Base-by-base conservation (phyloP, 2,329 filamentous ascomycete genomes). In the Rosellinia necatrix region DNA sequence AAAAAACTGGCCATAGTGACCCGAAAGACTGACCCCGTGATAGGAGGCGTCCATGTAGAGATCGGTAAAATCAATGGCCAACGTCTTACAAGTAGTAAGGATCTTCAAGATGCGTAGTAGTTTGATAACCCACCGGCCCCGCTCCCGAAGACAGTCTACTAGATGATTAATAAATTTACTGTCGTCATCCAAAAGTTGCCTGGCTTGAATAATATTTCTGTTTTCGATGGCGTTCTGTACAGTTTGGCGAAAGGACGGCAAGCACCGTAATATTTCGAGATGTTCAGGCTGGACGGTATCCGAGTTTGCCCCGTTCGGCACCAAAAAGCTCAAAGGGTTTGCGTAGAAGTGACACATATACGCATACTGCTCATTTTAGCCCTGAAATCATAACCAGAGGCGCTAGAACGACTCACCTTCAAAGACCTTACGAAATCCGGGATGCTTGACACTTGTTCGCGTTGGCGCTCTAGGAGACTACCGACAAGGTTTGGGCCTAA, bases 321-420 rank as follows among this genome's bases (percentile, higher is more conserved):
- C 71, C 29, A 93, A 78, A 3, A 91, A 71, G 58, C 86, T 90
- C 3, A 92, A 76, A 1, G 88, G 84, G 64, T 92, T 93, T 34
- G 88, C 88, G 64, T 91, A 93, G 67, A 90, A 93, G 69, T 92
- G 89, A 54, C 87, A 90, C 90, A 96, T 92, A 68, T 92, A 91
- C 1, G 87, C 85, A 72, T 93, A 94, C 82, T 91, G 70, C 10
- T 58, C 68, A 65, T 47, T 38, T 52, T 56, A 59, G 41, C 21
- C 10, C 49, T 8, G 12, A 29, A 8, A 32, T 17, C n/a, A n/a
- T 34, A n/a, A 34, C 27, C 3, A 7, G 12, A 9, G 42, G 13
- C 27, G n/a, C 12, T 37, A n/a, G 17, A n/a, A 5, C 9, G 24
- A 32, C 35, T 64, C 70, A 86, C 86, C 78, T 89, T 89, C 2